phyloP scores from a whole-genome alignment of 1,284 basidiomycete genomes.

The Cutaneotrichosporon dermatis region DNA sequence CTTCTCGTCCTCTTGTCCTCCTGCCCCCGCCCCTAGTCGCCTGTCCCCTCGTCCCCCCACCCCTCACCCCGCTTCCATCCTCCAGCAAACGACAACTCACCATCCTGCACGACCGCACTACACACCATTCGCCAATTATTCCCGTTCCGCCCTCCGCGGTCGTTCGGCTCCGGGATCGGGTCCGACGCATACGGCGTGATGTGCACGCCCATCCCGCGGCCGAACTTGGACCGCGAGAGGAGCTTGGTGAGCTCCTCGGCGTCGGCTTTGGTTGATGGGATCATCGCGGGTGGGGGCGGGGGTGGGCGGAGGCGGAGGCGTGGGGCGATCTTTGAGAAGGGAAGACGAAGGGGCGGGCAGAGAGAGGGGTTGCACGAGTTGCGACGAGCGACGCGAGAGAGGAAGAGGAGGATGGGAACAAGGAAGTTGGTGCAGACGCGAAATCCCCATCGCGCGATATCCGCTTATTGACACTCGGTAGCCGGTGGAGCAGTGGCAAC shows the following conservation, averaged over 20 bases:
- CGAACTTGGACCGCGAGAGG: not conserved
- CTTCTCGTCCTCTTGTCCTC: too few species aligned
- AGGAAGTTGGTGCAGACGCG: too few species aligned
- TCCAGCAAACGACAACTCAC: not conserved
- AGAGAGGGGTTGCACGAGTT: too few species aligned
- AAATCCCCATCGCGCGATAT: too few species aligned
- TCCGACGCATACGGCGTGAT: slow-evolving; percentile 15
- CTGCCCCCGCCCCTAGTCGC: too few species aligned
- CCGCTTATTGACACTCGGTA: too few species aligned
- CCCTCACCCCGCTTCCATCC: not conserved
- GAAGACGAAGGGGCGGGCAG: too few species aligned
- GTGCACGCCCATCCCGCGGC: not conserved
- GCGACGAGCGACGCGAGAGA: too few species aligned
- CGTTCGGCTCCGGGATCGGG: slow-evolving; percentile 13
- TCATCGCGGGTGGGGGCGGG: not conserved
- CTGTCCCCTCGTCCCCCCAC: not conserved
- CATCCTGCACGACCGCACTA: slow-evolving; percentile 7
- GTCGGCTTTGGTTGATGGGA: not conserved
- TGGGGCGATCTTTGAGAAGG: too few species aligned
- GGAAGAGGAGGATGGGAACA: too few species aligned
- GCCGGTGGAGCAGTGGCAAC: too few species aligned
- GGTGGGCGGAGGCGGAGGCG: too few species aligned
- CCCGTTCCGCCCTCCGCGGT: slow-evolving; percentile 11
- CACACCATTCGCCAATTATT: slow-evolving; percentile 14
- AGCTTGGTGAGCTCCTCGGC: not conserved